These are phyloP conservation scores for Phoma sp. DNA, from an alignment of 2,329 filamentous ascomycete genomes.

Conservation along the genomic window DNA sequence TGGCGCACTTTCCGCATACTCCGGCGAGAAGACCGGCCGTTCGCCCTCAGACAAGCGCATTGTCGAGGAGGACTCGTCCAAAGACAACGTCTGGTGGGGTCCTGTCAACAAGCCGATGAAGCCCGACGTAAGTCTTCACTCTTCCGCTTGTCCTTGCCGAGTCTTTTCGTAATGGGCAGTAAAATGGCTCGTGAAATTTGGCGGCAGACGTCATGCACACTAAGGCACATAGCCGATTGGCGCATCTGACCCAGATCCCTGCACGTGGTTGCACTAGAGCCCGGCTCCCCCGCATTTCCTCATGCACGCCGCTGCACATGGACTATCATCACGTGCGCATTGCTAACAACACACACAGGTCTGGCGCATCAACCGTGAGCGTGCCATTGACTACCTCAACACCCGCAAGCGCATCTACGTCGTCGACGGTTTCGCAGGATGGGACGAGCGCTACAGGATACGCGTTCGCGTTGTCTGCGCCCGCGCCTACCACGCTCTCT, in stretches of 20 bases:
- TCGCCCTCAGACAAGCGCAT: slow-evolving; percentile 98
- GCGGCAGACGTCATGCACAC: slow-evolving; percentile 44
- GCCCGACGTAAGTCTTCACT: slow-evolving; percentile 75
- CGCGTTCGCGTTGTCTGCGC: slow-evolving; percentile 97
- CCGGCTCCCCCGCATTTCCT: slow-evolving; percentile 44
- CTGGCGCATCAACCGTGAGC: slow-evolving; percentile 99
- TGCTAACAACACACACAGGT: slow-evolving; percentile 65
- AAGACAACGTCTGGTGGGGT: slow-evolving; percentile 97
- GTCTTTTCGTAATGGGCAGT: slow-evolving; percentile 15
- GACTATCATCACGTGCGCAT: slow-evolving; percentile 26
- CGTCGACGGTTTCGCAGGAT: slow-evolving; percentile 94
- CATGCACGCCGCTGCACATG: slow-evolving; percentile 29
- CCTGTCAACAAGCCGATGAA: slow-evolving; percentile 99
- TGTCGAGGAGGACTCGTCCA: slow-evolving; percentile 86
- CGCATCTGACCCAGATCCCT: slow-evolving; percentile 30
- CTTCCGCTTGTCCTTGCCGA: slow-evolving; percentile 21
- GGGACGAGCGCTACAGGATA: slow-evolving; percentile 98
- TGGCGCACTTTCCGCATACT: slow-evolving; percentile 95
- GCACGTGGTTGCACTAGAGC: slow-evolving; percentile 37
- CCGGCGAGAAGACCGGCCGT: slow-evolving; percentile 95
- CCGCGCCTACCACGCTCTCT: slow-evolving; percentile 97
- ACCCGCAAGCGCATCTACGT: slow-evolving; percentile 99
- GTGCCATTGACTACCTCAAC: slow-evolving; percentile 98
- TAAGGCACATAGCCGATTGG: slow-evolving; percentile 41
- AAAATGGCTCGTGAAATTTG: slow-evolving; percentile 35